Evolutionary conservation across 768 basidiomycete genomes (phyloP).

Genomic region (Suillus paluster): DNA sequence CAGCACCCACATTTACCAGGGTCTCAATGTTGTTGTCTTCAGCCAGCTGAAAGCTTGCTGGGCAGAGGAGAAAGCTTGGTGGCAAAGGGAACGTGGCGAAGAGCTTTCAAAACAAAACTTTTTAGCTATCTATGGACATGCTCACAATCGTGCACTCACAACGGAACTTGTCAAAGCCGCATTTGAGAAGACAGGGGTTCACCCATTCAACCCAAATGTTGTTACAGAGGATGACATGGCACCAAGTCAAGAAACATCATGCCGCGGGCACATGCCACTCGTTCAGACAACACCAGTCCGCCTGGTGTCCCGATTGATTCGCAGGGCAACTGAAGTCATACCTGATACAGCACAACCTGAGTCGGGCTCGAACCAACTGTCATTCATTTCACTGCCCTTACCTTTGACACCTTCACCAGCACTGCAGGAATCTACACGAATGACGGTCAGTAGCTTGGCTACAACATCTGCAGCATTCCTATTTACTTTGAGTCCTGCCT

Average conservation of each 20-base stretch:
- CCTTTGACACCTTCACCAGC: too few relatives aligned
- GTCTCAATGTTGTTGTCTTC: constrained; percentile 45
- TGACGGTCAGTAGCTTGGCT: background rate
- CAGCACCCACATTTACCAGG: constrained; percentile 47
- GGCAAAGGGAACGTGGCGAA: constrained; percentile 26
- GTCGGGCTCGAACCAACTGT: background rate
- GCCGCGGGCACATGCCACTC: background rate
- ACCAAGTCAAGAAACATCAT: constrained; percentile 18
- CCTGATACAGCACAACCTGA: background rate
- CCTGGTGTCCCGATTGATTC: constrained; percentile 14
- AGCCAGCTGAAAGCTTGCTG: constrained; percentile 33
- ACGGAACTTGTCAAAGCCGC: constrained; percentile 22
- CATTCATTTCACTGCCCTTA: too few relatives aligned
- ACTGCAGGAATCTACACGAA: background rate
- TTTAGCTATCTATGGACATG: constrained; percentile 37
- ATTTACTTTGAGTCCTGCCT: background rate
- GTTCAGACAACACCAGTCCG: constrained; percentile 7
- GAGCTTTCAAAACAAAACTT: constrained; percentile 40
- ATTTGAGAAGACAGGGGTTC: constrained; percentile 32
- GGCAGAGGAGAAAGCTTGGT: constrained; percentile 36
- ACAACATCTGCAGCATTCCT: background rate
- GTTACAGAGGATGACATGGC: constrained; percentile 24
- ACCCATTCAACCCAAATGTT: constrained; percentile 24
- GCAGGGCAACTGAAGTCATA: constrained; percentile 7
- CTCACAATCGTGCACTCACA: constrained; percentile 37